Conservation (phyloP, 192 early-diverging fungal species). For the Linnemannia schmuckeri region DNA sequence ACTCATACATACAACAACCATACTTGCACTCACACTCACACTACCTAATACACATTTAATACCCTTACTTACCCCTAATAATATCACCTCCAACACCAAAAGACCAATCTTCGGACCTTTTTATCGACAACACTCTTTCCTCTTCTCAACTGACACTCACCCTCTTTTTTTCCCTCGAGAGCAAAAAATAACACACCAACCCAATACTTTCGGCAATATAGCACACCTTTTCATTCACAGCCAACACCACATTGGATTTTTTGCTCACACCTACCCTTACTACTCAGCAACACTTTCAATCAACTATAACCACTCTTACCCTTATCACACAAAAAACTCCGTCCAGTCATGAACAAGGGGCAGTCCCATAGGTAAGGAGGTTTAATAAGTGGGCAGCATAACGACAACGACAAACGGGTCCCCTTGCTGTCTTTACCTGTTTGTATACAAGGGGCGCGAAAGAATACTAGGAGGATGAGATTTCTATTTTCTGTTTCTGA, state of each 20-base stretch:
- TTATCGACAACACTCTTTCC: neutral
- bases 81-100: neutral
- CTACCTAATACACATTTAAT: neutral
- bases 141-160: neutral
- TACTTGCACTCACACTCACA: neutral
- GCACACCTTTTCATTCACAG: neutral
- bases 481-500: too few species aligned
- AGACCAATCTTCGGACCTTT: neutral
- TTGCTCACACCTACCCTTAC: neutral
- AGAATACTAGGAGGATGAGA: too few species aligned
- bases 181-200: neutral
- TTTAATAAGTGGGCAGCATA: neutral
- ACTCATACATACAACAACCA: neutral
- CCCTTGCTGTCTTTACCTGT: neutral
- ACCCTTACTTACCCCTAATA: neutral
- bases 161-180: neutral
- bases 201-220: neutral
- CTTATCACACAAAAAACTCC: neutral
- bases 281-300: neutral
- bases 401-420: neutral
- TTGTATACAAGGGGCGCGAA: too few species aligned
- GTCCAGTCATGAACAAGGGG: conserved; percentile 5
- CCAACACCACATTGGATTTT: neutral
- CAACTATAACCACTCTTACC: neutral
- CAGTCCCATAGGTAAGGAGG: neutral